phyloP scores from a whole-genome alignment of 2,329 filamentous ascomycete species.

The Ophiostoma australiae region DNA sequence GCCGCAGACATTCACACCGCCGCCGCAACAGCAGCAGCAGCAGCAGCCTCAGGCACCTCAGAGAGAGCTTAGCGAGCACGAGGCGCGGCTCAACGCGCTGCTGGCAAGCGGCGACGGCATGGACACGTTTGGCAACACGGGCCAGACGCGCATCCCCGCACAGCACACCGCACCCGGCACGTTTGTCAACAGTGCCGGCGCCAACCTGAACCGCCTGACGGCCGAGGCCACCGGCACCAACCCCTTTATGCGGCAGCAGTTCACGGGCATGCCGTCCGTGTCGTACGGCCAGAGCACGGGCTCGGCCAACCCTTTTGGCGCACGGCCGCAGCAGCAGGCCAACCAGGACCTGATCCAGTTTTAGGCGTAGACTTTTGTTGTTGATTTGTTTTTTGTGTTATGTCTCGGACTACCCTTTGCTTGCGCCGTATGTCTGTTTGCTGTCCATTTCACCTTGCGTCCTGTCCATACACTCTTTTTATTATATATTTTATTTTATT shows the following conservation, averaged over 20 bases:
- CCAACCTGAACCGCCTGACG: slow-evolving; percentile 66
- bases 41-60: slow-evolving; percentile 45
- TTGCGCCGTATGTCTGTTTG: no score
- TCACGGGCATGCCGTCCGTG: slow-evolving; percentile 66
- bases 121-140: slow-evolving; percentile 97
- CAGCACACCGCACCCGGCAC: slow-evolving; percentile 95
- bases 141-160: slow-evolving; percentile 87
- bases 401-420: not conserved
- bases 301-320: slow-evolving; percentile 56
- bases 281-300: slow-evolving; percentile 50
- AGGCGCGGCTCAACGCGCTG: slow-evolving; percentile 77
- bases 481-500: not conserved
- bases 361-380: slow-evolving; percentile 34
- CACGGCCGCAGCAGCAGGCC: slow-evolving; percentile 46
- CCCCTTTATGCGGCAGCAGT: slow-evolving; percentile 81
- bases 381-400: slow-evolving; percentile 1
- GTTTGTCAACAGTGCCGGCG: slow-evolving; percentile 91
- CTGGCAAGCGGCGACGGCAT: slow-evolving; percentile 84
- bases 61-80: slow-evolving; percentile 57
- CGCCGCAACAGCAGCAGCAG: slow-evolving; percentile 36
- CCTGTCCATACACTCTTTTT: not conserved
- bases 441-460: not conserved
- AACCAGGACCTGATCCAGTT: slow-evolving; percentile 56
- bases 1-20: slow-evolving; percentile 21
- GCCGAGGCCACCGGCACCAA: slow-evolving; percentile 75